phyloP scores from a whole-genome alignment of 768 basidiomycete genomes.

The Cubamyces sp. region DNA sequence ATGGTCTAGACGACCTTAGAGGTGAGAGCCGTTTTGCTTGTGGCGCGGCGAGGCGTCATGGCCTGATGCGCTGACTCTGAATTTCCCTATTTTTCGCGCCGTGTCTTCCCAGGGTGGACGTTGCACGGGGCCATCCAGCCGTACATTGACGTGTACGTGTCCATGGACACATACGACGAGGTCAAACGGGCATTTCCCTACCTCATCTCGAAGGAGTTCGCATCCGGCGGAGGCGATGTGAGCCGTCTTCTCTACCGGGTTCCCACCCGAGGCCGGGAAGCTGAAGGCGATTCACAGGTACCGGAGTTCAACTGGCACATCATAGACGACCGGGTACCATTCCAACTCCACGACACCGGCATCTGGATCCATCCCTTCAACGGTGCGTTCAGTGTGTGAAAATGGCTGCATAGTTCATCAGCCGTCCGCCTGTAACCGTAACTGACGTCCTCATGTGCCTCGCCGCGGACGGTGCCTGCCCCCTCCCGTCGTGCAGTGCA shows the following conservation, averaged over 20 bases:
- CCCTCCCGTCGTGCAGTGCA: slow-evolving; percentile 51
- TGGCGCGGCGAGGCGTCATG: neutral
- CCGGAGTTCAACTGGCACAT: slow-evolving; percentile 86
- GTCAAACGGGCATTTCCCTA: slow-evolving; percentile 81
- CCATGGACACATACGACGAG: slow-evolving; percentile 63
- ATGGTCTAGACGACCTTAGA: slow-evolving; percentile 88
- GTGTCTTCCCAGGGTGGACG: slow-evolving; percentile 67
- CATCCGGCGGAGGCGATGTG: slow-evolving; percentile 82
- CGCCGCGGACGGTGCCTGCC: neutral
- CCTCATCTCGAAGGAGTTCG: slow-evolving; percentile 72
- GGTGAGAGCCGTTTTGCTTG: slow-evolving; percentile 45
- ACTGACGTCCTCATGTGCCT: neutral
- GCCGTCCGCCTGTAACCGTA: slow-evolving; percentile 7
- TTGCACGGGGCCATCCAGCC: slow-evolving; percentile 63
- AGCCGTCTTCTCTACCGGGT: slow-evolving; percentile 23
- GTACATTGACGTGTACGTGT: slow-evolving; percentile 76
- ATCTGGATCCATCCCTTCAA: slow-evolving; percentile 67
- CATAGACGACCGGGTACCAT: slow-evolving; percentile 67
- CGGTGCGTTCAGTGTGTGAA: slow-evolving; percentile 45
- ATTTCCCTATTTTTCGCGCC: neutral
- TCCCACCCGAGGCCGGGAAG: neutral
- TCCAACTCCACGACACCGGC: slow-evolving; percentile 68
- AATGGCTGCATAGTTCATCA: neutral
- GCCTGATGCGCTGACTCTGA: slow-evolving; percentile 1
- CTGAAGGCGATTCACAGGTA: slow-evolving; percentile 48